Evolutionary conservation across 169 alveolate species (phyloP), one percentile per base, ranked within the genome.

Genomic region (Cryptosporidium parvum): DNA sequence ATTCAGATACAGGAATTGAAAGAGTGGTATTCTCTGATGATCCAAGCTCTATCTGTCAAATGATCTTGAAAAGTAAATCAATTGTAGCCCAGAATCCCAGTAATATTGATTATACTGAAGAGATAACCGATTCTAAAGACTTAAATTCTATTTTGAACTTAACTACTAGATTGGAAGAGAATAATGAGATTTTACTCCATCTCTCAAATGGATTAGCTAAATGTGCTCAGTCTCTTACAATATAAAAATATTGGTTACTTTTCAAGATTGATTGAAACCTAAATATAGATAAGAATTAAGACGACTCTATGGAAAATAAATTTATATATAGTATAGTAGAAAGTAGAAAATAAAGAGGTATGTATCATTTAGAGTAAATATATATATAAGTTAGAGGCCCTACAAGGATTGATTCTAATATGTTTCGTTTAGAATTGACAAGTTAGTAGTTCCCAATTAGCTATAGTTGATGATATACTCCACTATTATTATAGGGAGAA

Each of bases 151-250:
- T 73, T n/a, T 14, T 14, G 58, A 70, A 73, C 10, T 18, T 73
- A n/a, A 73, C 58, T 35, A 23, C 8, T 29, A 73, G 39, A 58
- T 16, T 73, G 9, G 86, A 73, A n/a, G 86, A 73, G 56, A 73
- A 73, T 23, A 73, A 73, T 26, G 86, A 73, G 53, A 59, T 56
- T 16, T 23, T 73, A 72, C 29, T 73, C 33, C 70, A 56, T 33
- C 86, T 73, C 51, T 73, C 86, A 9, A 58, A 73, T 23, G 86
- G 72, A 16, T 23, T 73, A 16, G 37, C 70, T 9, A 73, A 73
- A 42, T 73, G 86, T 56, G 70, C 86, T n/a, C 56, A 42, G 58
- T 73, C 86, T 26, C 86, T 73, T 31, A 37, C 23, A 18, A 51
- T 35, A 16, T 51, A 69, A 26, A 18, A n/a, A 21, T 5, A n/a